Evolutionary conservation across 2,329 filamentous ascomycete genomes (phyloP).

Genomic region (Fusarium nodosum): DNA sequence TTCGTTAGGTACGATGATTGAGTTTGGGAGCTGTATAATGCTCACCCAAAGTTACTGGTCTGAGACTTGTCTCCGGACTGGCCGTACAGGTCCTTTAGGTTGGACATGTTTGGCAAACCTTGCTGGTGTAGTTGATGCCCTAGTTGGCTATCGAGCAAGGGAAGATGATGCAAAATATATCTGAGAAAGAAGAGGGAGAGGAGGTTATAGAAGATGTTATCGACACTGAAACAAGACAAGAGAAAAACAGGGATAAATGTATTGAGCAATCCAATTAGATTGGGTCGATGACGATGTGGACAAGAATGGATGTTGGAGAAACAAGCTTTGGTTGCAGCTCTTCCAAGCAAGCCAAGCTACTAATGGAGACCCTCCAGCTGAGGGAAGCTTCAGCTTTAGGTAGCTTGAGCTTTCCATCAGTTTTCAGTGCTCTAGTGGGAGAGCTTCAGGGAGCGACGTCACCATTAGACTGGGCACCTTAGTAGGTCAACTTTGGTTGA

Average conservation of each 20-base stretch:
- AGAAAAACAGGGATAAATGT: conserved; percentile 36
- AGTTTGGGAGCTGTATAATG: conserved; percentile 4
- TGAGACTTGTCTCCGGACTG: conserved; percentile 48
- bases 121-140: conserved; percentile 20
- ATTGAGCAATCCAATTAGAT: conserved; percentile 29
- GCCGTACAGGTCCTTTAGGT: conserved; percentile 52
- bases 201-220: conserved; percentile 3
- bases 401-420: conserved; percentile 6
- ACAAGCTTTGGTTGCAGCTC: conserved; percentile 44
- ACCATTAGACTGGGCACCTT: conserved; percentile 9
- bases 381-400: conserved; percentile 27
- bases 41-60: conserved; percentile 60
- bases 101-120: conserved; percentile 51
- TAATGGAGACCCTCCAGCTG: conserved; percentile 9
- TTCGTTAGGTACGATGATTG: conserved; percentile 27
- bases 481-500: neutral
- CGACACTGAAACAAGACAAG: conserved; percentile 11
- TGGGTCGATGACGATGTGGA: conserved; percentile 41
- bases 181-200: neutral
- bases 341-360: neutral
- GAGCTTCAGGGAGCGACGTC: conserved; percentile 39
- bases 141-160: neutral
- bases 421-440: conserved; percentile 12
- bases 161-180: neutral
- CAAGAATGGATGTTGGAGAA: conserved; percentile 38